A percentile compares a stretch with the other conserved stretches of the same genome.
Evolutionary conservation across 306 rosid genomes (phyloP).

Genomic region (Gillenia trifoliata): DNA sequence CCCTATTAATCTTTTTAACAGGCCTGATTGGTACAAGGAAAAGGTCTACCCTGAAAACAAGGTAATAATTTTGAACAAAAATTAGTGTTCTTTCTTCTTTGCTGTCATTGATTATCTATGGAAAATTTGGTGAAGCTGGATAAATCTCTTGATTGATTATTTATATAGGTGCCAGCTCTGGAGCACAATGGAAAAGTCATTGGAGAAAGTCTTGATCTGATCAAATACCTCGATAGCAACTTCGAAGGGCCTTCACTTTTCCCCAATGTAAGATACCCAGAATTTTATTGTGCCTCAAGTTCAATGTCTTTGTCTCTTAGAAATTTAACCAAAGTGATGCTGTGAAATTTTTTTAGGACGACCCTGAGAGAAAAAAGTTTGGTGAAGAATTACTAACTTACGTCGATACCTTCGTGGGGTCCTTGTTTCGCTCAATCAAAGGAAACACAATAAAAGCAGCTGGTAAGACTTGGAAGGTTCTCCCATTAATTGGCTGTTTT

Average conservation of each 20-base stretch:
- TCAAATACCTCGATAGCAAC: conserved; percentile 62
- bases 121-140: background rate
- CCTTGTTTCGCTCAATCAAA: conserved; percentile 29
- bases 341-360: conserved; percentile 40
- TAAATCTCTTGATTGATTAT: background rate
- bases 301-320: background rate
- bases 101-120: background rate
- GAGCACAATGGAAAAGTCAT: conserved; percentile 79
- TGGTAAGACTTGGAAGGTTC: conserved; percentile 30
- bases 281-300: background rate
- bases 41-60: conserved; percentile 64
- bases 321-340: background rate
- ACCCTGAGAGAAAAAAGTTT: conserved; percentile 42
- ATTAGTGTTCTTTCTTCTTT: background rate
- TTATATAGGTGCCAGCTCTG: conserved; percentile 67
- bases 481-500: background rate
- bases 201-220: conserved; percentile 86
- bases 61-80: conserved; percentile 22
- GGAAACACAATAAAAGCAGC: conserved; percentile 33
- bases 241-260: conserved; percentile 54
- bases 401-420: conserved; percentile 33
- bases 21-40: conserved; percentile 87
- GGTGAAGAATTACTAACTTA: conserved; percentile 51
- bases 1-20: conserved; percentile 49
- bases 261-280: conserved; percentile 44